phyloP scores from a whole-genome alignment of 306 rosid species.

The Mimosa bimucronata region DNA sequence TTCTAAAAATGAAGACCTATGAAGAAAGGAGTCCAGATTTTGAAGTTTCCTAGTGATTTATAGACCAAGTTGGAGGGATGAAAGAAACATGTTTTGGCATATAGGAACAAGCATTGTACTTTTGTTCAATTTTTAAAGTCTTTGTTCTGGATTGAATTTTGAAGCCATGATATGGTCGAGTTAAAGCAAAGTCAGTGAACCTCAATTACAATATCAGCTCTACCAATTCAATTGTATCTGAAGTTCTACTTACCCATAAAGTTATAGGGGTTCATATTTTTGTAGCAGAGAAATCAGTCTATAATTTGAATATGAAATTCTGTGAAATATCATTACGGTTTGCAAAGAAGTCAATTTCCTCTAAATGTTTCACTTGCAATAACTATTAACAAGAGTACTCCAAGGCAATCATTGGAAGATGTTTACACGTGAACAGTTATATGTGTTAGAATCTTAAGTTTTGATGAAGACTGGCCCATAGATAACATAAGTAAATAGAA shows the following conservation, averaged over 20 bases:
- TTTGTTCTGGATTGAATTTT: background rate
- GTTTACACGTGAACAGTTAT: no score
- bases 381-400: no score
- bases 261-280: background rate
- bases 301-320: no score
- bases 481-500: no score
- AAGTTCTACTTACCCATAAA: constrained; percentile 12
- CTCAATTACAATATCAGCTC: no score
- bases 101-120: background rate
- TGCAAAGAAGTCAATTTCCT: background rate
- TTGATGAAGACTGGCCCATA: no score
- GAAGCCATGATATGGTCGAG: background rate
- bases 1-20: background rate
- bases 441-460: no score
- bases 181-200: no score
- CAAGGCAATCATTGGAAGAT: no score
- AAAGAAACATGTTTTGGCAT: background rate
- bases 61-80: background rate
- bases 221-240: no score
- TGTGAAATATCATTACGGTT: no score
- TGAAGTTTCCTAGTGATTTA: constrained; percentile 12
- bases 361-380: no score
- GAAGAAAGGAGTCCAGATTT: constrained; percentile 1
- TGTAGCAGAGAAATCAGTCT: background rate
- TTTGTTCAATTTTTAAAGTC: background rate